Percentiles rank a stretch among this genome's conserved stretches.
phyloP scores from a whole-genome alignment of 805 yeast species.

The Metschnikowia borealis region DNA sequence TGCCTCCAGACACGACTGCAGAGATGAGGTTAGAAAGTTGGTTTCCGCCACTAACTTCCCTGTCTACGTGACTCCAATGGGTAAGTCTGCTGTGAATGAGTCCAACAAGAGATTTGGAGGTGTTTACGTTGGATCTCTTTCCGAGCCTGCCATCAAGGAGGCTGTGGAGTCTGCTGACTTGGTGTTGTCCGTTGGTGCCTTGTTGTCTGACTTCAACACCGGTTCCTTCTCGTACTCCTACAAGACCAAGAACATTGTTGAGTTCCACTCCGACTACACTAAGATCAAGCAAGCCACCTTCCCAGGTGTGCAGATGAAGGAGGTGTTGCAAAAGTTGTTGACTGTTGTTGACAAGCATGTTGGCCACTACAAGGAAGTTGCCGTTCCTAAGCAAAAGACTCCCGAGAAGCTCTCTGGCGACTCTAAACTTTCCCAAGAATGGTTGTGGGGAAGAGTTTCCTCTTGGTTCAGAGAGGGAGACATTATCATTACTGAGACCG shows the following conservation, averaged over 20 bases:
- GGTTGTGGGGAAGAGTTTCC: conserved; percentile 24
- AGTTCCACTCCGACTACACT: conserved; percentile 74
- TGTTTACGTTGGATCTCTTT: conserved; percentile 79
- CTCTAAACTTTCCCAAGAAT: conserved; percentile 22
- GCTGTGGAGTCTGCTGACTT: conserved; percentile 73
- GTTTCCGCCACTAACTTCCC: conserved; percentile 73
- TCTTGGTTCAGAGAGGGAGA: conserved; percentile 28
- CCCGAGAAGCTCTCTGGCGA: conserved; percentile 41
- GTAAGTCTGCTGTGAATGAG: conserved; percentile 77
- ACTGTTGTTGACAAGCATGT: conserved; percentile 36
- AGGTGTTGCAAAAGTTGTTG: conserved; percentile 27
- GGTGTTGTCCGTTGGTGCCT: conserved; percentile 74
- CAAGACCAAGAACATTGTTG: conserved; percentile 70
- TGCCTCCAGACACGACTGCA: conserved; percentile 72
- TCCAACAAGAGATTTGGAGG: conserved; percentile 59
- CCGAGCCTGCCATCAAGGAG: conserved; percentile 66
- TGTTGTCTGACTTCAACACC: conserved; percentile 85
- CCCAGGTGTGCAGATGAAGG: conserved; percentile 71
- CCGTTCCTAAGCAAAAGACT: conserved; percentile 52
- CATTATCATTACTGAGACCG: conserved; percentile 26
- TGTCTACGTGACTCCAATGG: conserved; percentile 85
- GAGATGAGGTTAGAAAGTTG: conserved; percentile 57
- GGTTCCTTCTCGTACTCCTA: conserved; percentile 79
- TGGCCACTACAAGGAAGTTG: conserved; percentile 45
- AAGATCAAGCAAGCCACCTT: conserved; percentile 66